A percentile compares a stretch with the other conserved stretches of the same genome.
phyloP scores from a whole-genome alignment of 2,329 filamentous ascomycete genomes.

The Pseudocercospora eumusae region DNA sequence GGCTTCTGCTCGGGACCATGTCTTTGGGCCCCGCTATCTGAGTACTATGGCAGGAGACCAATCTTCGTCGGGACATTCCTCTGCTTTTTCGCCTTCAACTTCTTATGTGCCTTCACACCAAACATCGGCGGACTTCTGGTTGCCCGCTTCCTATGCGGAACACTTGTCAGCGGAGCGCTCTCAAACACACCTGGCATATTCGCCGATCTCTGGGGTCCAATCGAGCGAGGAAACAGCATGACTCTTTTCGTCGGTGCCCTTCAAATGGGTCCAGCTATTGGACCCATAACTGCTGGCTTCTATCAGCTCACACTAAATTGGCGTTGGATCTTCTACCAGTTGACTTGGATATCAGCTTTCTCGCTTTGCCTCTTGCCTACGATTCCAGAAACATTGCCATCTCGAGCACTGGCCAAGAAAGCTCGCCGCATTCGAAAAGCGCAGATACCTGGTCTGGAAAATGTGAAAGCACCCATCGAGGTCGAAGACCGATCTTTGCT shows the following conservation, averaged over 20 bases:
- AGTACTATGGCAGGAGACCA: constrained; percentile 56
- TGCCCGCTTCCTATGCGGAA: constrained; percentile 47
- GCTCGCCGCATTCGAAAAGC: constrained; percentile 50
- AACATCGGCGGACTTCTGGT: constrained; percentile 47
- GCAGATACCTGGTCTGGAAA: constrained; percentile 47
- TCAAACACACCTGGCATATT: constrained; percentile 48
- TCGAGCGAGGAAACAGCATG: constrained; percentile 51
- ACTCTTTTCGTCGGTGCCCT: constrained; percentile 67
- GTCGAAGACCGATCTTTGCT: constrained; percentile 41
- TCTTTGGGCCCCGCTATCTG: constrained; percentile 60
- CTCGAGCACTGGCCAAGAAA: constrained; percentile 55
- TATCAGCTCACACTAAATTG: constrained; percentile 61
- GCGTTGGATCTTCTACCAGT: constrained; percentile 59
- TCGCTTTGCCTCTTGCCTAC: constrained; percentile 48
- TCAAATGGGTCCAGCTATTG: constrained; percentile 63
- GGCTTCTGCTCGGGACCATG: constrained; percentile 56
- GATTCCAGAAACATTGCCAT: constrained; percentile 60
- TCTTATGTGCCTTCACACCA: constrained; percentile 42
- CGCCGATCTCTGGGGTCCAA: constrained; percentile 45
- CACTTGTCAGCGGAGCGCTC: constrained; percentile 43
- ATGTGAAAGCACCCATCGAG: constrained; percentile 54
- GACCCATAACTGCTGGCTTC: constrained; percentile 66
- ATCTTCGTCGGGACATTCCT: constrained; percentile 39
- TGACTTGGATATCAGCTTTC: constrained; percentile 42
- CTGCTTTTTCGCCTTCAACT: constrained; percentile 40